Percentiles rank a stretch among this genome's conserved stretches.
These are phyloP conservation scores for Glonium stellatum DNA, from an alignment of 495 filamentous ascomycete genomes.

Conservation along the genomic window DNA sequence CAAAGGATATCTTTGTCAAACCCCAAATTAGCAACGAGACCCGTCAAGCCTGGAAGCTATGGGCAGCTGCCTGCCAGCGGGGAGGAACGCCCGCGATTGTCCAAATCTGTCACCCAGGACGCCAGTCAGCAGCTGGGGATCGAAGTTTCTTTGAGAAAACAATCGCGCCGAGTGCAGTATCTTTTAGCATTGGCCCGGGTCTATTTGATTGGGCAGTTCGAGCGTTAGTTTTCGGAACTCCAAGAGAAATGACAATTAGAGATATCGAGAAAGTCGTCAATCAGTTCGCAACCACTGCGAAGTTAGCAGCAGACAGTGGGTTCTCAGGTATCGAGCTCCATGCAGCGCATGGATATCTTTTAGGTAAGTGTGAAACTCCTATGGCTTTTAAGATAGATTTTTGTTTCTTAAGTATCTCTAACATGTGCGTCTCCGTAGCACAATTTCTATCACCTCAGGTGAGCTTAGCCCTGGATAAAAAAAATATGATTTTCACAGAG, in stretches of 20 bases:
- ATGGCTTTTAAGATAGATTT: background rate
- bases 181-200: slow-evolving; percentile 38
- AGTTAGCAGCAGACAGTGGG: slow-evolving; percentile 44
- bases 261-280: slow-evolving; percentile 46
- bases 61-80: slow-evolving; percentile 42
- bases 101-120: slow-evolving; percentile 54
- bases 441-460: slow-evolving; percentile 16
- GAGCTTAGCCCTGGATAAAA: background rate
- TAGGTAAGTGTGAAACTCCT: slow-evolving; percentile 40
- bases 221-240: slow-evolving; percentile 38
- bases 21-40: slow-evolving; percentile 28
- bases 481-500: background rate
- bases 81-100: slow-evolving; percentile 46
- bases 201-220: slow-evolving; percentile 35
- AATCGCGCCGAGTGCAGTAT: slow-evolving; percentile 44
- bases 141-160: slow-evolving; percentile 42
- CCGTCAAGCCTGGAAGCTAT: slow-evolving; percentile 42
- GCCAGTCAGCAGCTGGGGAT: slow-evolving; percentile 47
- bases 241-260: slow-evolving; percentile 42
- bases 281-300: slow-evolving; percentile 45
- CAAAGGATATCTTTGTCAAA: slow-evolving; percentile 40
- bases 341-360: slow-evolving; percentile 54
- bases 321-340: slow-evolving; percentile 54
- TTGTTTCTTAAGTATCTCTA: background rate
- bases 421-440: background rate